Conservation (phyloP, 768 basidiomycete species). For the Nidularia sp. region DNA sequence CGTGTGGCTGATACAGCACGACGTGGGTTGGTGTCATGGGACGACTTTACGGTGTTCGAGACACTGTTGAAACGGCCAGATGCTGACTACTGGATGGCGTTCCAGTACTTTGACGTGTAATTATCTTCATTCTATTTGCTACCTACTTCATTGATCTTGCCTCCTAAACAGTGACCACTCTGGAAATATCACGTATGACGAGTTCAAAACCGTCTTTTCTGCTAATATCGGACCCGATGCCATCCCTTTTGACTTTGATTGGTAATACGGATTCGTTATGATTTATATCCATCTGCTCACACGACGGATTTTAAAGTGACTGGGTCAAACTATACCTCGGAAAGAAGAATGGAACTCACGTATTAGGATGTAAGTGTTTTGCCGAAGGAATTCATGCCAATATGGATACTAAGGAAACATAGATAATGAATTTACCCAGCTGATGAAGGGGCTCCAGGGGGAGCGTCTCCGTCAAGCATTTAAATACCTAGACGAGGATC, state of each 20-base stretch:
- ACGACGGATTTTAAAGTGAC: conserved; percentile 67
- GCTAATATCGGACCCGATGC: conserved; percentile 74
- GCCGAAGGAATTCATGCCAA: conserved; percentile 1
- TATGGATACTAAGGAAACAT: conserved; percentile 2
- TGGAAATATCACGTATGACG: conserved; percentile 90
- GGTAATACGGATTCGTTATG: no score
- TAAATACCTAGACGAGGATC: conserved; percentile 82
- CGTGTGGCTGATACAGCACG: conserved; percentile 79
- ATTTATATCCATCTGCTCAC: no score
- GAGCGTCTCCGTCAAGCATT: conserved; percentile 97
- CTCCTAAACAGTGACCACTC: conserved; percentile 65
- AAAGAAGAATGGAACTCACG: conserved; percentile 85
- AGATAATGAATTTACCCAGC: conserved; percentile 97
- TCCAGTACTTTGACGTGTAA: conserved; percentile 93
- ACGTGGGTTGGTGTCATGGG: conserved; percentile 82
- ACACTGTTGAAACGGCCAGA: conserved; percentile 90
- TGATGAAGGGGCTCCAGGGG: conserved; percentile 98
- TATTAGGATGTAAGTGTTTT: conserved; percentile 75
- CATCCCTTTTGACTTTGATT: conserved; percentile 94
- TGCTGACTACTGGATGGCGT: conserved; percentile 96
- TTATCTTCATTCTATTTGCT: conserved; percentile 16
- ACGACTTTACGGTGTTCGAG: conserved; percentile 95
- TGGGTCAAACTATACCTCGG: conserved; percentile 98
- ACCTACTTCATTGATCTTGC: conserved; percentile 4
- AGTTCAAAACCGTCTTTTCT: conserved; percentile 90